Percentiles rank a stretch among this genome's conserved stretches.
phyloP scores from a whole-genome alignment of 2,329 filamentous ascomycete genomes.

The Graphilbum fragrans region DNA sequence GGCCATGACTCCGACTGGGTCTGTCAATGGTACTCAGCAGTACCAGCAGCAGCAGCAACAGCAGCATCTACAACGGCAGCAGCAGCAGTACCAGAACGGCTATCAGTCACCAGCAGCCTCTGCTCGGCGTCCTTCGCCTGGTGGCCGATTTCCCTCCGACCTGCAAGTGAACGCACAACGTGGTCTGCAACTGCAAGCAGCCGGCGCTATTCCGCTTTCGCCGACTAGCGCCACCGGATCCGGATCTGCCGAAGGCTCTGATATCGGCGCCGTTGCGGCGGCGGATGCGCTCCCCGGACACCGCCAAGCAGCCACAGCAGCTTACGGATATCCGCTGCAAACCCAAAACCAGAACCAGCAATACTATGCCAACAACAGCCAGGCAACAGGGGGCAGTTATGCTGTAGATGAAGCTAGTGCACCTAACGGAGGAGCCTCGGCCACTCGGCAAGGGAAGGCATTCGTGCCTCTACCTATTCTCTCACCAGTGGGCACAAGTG shows the following conservation, averaged over 20 bases:
- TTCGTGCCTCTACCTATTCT: no score
- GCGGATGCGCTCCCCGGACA: constrained; percentile 41
- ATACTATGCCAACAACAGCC: background rate
- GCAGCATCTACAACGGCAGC: background rate
- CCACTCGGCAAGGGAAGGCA: no score
- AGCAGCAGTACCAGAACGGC: constrained; percentile 18
- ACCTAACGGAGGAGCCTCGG: no score
- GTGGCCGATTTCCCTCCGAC: constrained; percentile 94
- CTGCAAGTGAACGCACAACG: constrained; percentile 67
- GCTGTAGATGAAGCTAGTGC: no score
- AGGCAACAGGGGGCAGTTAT: background rate
- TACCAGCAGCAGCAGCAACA: background rate
- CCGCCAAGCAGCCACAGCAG: constrained; percentile 11
- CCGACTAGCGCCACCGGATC: constrained; percentile 69
- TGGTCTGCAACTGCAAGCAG: constrained; percentile 70
- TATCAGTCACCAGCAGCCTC: constrained; percentile 37
- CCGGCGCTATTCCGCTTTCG: constrained; percentile 41
- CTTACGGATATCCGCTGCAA: background rate
- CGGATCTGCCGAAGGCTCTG: constrained; percentile 24
- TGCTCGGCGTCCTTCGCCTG: constrained; percentile 68
- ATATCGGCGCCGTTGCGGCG: constrained; percentile 41
- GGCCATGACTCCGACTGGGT: no score
- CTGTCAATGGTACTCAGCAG: background rate
- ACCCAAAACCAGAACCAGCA: background rate
- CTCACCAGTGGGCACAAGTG: no score